Percentiles rank a stretch among this genome's conserved stretches.
Conservation (phyloP, 352 stramenopile genomes). For the Globisporangium echinulatum region DNA sequence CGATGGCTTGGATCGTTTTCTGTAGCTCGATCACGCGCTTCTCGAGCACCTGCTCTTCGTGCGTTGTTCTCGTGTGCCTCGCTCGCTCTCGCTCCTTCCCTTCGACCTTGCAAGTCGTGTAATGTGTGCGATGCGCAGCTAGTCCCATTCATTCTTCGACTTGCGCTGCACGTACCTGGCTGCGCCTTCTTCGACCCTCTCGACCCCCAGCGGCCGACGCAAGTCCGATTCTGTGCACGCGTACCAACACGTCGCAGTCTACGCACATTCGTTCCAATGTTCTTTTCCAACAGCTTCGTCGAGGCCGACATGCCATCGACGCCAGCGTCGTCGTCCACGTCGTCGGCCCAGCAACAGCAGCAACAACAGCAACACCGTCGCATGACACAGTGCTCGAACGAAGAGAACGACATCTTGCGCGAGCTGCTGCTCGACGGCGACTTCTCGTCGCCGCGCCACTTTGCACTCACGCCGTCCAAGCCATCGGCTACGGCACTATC, state of each 20-base stretch:
- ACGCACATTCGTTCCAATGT: conserved; percentile 26
- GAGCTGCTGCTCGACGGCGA: conserved; percentile 68
- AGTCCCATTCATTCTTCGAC: conserved; percentile 15
- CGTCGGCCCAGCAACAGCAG: neutral
- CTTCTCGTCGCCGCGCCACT: conserved; percentile 54
- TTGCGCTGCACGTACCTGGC: conserved; percentile 15
- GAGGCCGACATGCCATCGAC: conserved; percentile 30
- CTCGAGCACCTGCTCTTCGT: neutral
- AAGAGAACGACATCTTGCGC: conserved; percentile 72
- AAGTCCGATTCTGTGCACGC: conserved; percentile 7
- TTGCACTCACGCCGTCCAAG: conserved; percentile 42
- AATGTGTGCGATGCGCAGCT: too few species aligned
- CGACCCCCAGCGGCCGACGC: neutral
- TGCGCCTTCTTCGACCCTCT: conserved; percentile 6
- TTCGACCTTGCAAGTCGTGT: neutral
- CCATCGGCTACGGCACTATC: conserved; percentile 17
- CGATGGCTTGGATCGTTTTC: conserved; percentile 12
- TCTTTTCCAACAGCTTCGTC: conserved; percentile 65
- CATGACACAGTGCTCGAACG: conserved; percentile 26
- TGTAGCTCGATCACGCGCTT: neutral
- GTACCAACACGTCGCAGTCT: conserved; percentile 2
- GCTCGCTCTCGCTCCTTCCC: too few species aligned
- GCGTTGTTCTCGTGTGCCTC: too few species aligned
- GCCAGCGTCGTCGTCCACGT: too few species aligned
- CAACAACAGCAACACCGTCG: conserved; percentile 23